Percentiles rank a stretch among this genome's conserved stretches.
Evolutionary conservation across 2,329 filamentous ascomycete species (phyloP).

Genomic region (Cyanodermella asteris): DNA sequence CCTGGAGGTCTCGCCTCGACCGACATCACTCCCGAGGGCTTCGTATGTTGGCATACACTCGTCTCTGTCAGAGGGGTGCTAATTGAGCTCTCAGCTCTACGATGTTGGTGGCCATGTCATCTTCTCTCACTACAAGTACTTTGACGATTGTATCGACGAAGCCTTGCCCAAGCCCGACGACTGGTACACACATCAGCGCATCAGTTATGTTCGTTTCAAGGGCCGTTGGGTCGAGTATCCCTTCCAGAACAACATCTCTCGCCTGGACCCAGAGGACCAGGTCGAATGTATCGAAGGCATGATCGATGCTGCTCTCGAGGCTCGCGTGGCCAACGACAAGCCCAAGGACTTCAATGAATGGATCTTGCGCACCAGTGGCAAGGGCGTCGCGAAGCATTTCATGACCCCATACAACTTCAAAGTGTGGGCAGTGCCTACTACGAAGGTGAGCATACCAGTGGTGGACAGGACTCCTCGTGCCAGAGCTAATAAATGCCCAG

Average conservation of each 20-base stretch:
- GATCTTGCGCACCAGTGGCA: conserved; percentile 82
- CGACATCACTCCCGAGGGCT: conserved; percentile 85
- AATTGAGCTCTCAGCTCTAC: conserved; percentile 46
- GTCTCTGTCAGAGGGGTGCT: conserved; percentile 11
- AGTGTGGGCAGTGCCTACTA: conserved; percentile 96
- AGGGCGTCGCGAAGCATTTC: conserved; percentile 80
- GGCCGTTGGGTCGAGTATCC: conserved; percentile 92
- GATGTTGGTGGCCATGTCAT: conserved; percentile 97
- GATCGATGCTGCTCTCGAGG: conserved; percentile 81
- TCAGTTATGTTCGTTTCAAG: conserved; percentile 98
- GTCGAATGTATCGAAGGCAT: conserved; percentile 84
- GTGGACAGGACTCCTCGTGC: not conserved
- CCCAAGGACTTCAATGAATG: conserved; percentile 96
- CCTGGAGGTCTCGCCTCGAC: conserved; percentile 92
- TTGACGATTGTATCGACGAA: conserved; percentile 96
- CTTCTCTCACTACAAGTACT: conserved; percentile 99
- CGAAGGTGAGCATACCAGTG: conserved; percentile 42
- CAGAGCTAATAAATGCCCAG: conserved; percentile 23
- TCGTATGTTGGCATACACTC: conserved; percentile 42
- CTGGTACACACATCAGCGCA: conserved; percentile 95
- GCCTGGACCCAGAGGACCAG: conserved; percentile 93
- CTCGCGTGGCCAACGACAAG: conserved; percentile 71
- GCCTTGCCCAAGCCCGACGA: conserved; percentile 82
- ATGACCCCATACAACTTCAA: conserved; percentile 99
- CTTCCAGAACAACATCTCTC: conserved; percentile 99